Conservation (phyloP, 257 asterid species). For the Eustoma russellianum region DNA sequence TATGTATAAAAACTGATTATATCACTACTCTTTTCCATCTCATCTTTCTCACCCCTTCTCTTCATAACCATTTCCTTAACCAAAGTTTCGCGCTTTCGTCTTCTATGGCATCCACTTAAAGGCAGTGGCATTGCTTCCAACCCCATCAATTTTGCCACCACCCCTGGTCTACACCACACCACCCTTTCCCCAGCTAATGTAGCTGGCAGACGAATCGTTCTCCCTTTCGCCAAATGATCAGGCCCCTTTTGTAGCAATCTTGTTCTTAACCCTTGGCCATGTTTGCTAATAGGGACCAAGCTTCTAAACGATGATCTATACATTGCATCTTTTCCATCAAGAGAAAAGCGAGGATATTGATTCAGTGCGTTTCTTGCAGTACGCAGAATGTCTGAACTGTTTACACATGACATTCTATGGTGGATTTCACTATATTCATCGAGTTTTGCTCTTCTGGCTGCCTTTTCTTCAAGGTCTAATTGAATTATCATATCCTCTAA, state of each 20-base stretch:
- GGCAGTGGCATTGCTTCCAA: constrained; percentile 82
- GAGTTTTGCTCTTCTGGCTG: constrained; percentile 24
- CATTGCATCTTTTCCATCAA: constrained; percentile 86
- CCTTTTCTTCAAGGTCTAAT: constrained; percentile 67
- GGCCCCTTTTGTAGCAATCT: neutral
- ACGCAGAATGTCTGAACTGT: constrained; percentile 69
- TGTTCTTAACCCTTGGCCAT: constrained; percentile 6
- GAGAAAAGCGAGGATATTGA: constrained; percentile 91
- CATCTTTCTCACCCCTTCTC: constrained; percentile 20
- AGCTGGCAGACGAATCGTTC: constrained; percentile 30
- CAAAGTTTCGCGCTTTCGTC: constrained; percentile 27
- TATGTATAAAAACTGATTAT: no score
- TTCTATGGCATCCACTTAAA: constrained; percentile 24
- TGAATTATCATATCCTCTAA: constrained; percentile 77
- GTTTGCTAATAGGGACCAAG: constrained; percentile 16
- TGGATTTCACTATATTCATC: constrained; percentile 19
- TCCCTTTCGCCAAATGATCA: constrained; percentile 3
- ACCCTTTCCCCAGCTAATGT: constrained; percentile 71
- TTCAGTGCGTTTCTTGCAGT: constrained; percentile 71
- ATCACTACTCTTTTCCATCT: constrained; percentile 32
- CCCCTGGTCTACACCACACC: constrained; percentile 89
- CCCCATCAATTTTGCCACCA: constrained; percentile 89
- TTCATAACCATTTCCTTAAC: constrained; percentile 19
- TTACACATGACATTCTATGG: constrained; percentile 85
- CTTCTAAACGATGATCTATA: constrained; percentile 57